Conservation (phyloP, 2,329 filamentous ascomycete genomes). For the Pseudogymnoascus sp. region DNA sequence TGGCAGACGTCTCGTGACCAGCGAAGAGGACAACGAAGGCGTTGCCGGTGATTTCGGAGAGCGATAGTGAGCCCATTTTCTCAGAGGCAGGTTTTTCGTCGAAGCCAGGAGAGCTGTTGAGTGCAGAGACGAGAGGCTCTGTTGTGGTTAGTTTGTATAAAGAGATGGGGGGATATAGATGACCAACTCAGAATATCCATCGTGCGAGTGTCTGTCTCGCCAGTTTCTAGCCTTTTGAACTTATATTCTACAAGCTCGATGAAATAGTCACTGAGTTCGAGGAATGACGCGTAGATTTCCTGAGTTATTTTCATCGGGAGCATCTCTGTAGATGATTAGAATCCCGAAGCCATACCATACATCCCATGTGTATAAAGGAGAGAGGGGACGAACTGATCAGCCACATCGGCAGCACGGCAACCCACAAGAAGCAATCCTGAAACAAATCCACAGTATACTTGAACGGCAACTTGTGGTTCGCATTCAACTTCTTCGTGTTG, state of each 20-base stretch:
- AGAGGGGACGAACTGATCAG: constrained; percentile 27
- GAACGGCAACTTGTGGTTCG: constrained; percentile 38
- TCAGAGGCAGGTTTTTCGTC: constrained; percentile 14
- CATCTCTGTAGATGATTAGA: neutral
- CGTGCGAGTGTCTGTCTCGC: constrained; percentile 17
- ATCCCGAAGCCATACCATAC: neutral
- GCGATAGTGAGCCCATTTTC: constrained; percentile 10
- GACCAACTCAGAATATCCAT: constrained; percentile 21
- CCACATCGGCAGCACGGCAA: constrained; percentile 38
- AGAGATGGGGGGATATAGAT: neutral
- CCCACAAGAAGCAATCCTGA: constrained; percentile 39
- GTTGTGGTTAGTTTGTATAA: constrained; percentile 3
- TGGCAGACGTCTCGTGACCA: constrained; percentile 28
- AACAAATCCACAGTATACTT: constrained; percentile 40
- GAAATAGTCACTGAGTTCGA: neutral
- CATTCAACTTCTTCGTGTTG: constrained; percentile 13
- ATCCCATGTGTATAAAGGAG: neutral
- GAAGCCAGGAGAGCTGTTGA: constrained; percentile 6
- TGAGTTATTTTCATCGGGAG: neutral
- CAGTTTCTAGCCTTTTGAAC: constrained; percentile 13
- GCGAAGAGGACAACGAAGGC: constrained; percentile 27
- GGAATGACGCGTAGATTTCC: constrained; percentile 2
- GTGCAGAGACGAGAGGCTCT: constrained; percentile 15
- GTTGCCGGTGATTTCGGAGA: constrained; percentile 25
- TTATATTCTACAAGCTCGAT: constrained; percentile 8